Percentiles rank a stretch among this genome's conserved stretches.
phyloP scores from a whole-genome alignment of 2,329 filamentous ascomycete genomes.

The Xylariales sp. region DNA sequence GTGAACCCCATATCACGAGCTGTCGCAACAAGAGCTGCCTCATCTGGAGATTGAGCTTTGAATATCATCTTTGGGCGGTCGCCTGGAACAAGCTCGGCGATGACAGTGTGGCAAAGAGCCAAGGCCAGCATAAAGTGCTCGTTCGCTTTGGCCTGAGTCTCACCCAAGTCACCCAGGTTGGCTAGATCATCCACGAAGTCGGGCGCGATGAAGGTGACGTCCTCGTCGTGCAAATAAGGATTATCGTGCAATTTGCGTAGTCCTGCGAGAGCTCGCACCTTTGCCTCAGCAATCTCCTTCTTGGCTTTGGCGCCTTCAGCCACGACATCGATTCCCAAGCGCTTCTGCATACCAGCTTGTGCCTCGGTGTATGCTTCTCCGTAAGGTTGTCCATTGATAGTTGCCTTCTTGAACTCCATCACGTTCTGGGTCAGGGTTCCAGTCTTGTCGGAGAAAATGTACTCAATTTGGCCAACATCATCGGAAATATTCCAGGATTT shows the following conservation, averaged over 20 bases:
- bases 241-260: conserved; percentile 81
- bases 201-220: conserved; percentile 87
- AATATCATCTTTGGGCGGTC: conserved; percentile 88
- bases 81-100: conserved; percentile 85
- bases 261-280: conserved; percentile 64
- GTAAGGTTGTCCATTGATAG: conserved; percentile 92
- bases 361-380: conserved; percentile 98
- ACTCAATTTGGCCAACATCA: conserved; percentile 96
- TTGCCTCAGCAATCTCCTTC: conserved; percentile 75
- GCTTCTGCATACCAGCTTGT: conserved; percentile 91
- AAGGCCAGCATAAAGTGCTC: conserved; percentile 92
- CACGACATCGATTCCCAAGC: conserved; percentile 82
- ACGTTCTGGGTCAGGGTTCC: conserved; percentile 88
- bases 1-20: conserved; percentile 95
- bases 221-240: conserved; percentile 83
- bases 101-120: conserved; percentile 94
- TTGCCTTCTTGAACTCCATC: conserved; percentile 99
- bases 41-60: conserved; percentile 95
- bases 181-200: conserved; percentile 81
- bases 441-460: conserved; percentile 96
- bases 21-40: conserved; percentile 89
- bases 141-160: conserved; percentile 72
- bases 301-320: conserved; percentile 69
- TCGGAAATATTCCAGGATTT: conserved; percentile 99
- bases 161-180: conserved; percentile 60